A percentile compares a stretch with the other conserved stretches of the same genome.
phyloP scores from a whole-genome alignment of 192 early-diverging fungal species.

The Rhizophagus clarus region DNA sequence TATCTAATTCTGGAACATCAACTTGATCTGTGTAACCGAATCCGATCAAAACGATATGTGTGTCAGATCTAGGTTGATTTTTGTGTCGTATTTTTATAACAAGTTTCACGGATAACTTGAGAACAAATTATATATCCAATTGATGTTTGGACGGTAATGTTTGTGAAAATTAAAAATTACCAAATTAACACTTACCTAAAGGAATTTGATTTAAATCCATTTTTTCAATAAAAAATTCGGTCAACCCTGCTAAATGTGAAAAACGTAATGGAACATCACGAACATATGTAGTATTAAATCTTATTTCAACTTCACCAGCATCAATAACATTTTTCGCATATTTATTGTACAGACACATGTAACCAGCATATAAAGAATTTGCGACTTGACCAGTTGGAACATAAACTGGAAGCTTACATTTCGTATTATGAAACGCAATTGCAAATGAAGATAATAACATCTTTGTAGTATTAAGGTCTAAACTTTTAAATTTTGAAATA shows the following conservation, averaged over 20 bases:
- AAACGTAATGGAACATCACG: slow-evolving; percentile 41
- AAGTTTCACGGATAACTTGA: slow-evolving; percentile 5
- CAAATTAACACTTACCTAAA: slow-evolving; percentile 1
- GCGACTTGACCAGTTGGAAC: slow-evolving; percentile 49
- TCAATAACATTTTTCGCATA: slow-evolving; percentile 36
- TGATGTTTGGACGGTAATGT: not conserved
- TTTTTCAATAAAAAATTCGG: slow-evolving; percentile 35
- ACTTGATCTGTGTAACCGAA: slow-evolving; percentile 27
- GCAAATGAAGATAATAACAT: slow-evolving; percentile 65
- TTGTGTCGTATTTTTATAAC: not conserved
- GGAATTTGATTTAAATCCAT: not conserved
- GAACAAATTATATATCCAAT: not conserved
- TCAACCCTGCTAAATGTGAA: slow-evolving; percentile 42
- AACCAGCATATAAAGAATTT: slow-evolving; percentile 35
- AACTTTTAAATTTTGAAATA: slow-evolving; percentile 42
- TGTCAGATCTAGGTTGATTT: slow-evolving; percentile 25
- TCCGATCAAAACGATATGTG: slow-evolving; percentile 27
- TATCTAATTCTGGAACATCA: slow-evolving; percentile 38
- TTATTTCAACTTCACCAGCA: slow-evolving; percentile 40
- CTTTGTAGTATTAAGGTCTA: slow-evolving; percentile 65
- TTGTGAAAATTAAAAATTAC: not conserved
- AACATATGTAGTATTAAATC: slow-evolving; percentile 39
- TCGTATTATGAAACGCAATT: slow-evolving; percentile 67
- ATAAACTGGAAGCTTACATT: slow-evolving; percentile 66
- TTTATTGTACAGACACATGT: slow-evolving; percentile 23